Evolutionary conservation across 129 eudicot species (phyloP).

Genomic region (Flaveria brownii): DNA sequence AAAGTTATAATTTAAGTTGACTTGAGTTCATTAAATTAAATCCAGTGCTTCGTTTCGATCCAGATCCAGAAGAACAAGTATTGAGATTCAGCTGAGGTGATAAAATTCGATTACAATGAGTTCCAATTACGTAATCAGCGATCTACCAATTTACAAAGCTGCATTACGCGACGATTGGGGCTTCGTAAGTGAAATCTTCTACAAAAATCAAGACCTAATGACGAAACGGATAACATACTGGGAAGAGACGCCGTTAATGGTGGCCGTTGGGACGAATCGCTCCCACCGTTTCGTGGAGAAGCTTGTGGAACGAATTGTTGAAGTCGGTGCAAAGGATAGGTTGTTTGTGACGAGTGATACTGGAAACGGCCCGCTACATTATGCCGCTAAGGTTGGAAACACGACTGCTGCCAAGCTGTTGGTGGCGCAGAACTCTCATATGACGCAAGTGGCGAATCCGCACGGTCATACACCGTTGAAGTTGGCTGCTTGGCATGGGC

Average conservation of each 20-base stretch:
- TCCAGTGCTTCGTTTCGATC: too few relatives aligned
- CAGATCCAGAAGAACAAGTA: too few relatives aligned
- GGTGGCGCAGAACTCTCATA: not conserved
- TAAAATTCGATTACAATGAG: not conserved
- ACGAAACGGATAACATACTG: not conserved
- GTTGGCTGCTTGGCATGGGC: slow-evolving; percentile 15
- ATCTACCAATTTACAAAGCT: not conserved
- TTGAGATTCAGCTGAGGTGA: not conserved
- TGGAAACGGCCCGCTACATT: slow-evolving; percentile 17
- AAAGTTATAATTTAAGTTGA: not conserved
- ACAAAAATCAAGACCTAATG: slow-evolving; percentile 9
- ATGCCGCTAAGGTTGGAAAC: slow-evolving; percentile 17
- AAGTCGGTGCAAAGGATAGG: not conserved
- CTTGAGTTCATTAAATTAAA: not conserved
- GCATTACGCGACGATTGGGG: slow-evolving; percentile 22
- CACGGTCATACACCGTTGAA: not conserved
- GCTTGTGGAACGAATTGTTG: not conserved
- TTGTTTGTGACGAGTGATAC: not conserved
- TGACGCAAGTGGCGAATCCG: not conserved
- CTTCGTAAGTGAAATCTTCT: not conserved
- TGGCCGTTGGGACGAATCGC: slow-evolving; percentile 21
- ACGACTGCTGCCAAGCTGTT: slow-evolving; percentile 14
- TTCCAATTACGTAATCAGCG: not conserved
- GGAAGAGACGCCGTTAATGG: slow-evolving; percentile 13
- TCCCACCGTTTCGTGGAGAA: slow-evolving; percentile 6